phyloP scores from a whole-genome alignment of 2,329 filamentous ascomycete genomes.

The Fusarium denticulatum region DNA sequence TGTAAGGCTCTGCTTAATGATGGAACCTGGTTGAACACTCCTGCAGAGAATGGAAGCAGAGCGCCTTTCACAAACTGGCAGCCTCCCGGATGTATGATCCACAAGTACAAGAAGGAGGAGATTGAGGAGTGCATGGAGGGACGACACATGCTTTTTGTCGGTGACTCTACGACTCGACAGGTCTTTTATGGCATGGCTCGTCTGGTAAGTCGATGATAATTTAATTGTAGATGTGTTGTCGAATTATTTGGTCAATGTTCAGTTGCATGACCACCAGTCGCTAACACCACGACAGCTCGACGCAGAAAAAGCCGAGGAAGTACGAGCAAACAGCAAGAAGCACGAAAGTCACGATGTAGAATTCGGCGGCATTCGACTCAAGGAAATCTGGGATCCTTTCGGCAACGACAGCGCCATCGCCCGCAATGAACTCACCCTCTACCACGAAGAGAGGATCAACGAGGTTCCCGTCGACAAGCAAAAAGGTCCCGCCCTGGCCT shows the following conservation, averaged over 20 bases:
- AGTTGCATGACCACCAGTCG: background rate
- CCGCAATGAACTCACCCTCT: conserved; percentile 36
- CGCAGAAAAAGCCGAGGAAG: conserved; percentile 26
- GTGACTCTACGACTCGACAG: conserved; percentile 68
- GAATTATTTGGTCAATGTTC: background rate
- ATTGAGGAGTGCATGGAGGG: conserved; percentile 62
- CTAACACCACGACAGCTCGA: conserved; percentile 32
- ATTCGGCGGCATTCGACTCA: conserved; percentile 28
- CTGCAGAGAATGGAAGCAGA: conserved; percentile 43
- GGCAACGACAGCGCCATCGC: conserved; percentile 27
- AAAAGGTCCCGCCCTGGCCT: conserved; percentile 36
- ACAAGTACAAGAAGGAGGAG: conserved; percentile 62
- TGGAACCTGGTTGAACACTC: conserved; percentile 59
- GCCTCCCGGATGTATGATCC: conserved; percentile 66
- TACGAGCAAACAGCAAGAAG: conserved; percentile 21
- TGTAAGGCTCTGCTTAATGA: conserved; percentile 61
- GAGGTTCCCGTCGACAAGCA: conserved; percentile 27
- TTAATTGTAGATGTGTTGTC: background rate
- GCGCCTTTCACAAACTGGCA: conserved; percentile 63
- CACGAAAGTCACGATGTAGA: conserved; percentile 34
- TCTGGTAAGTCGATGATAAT: conserved; percentile 35
- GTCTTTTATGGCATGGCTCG: conserved; percentile 63
- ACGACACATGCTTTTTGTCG: conserved; percentile 65
- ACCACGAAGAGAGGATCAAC: conserved; percentile 26
- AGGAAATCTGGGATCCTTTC: conserved; percentile 70